These are phyloP conservation scores for Orobanche coerulescens DNA, from an alignment of 257 asterid species.

Conservation along the genomic window DNA sequence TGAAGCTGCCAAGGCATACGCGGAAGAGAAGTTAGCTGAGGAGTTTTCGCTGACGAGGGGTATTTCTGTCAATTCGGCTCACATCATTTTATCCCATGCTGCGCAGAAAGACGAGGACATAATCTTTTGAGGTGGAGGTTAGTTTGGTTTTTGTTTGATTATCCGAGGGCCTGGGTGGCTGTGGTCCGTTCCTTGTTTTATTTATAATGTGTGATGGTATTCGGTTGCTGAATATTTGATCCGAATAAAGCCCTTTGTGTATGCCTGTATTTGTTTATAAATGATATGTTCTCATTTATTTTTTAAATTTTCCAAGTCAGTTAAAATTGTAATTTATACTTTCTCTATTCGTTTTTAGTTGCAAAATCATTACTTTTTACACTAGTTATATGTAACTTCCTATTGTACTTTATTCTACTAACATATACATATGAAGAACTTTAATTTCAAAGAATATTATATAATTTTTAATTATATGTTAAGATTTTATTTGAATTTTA, in stretches of 20 bases:
- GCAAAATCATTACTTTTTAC: too few relatives aligned
- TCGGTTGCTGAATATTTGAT: slow-evolving; percentile 20
- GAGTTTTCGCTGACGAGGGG: slow-evolving; percentile 37
- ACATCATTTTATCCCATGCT: slow-evolving; percentile 26
- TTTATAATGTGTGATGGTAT: slow-evolving; percentile 18
- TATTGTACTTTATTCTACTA: too few relatives aligned
- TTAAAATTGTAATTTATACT: too few relatives aligned
- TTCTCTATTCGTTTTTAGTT: too few relatives aligned
- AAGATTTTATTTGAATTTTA: too few relatives aligned
- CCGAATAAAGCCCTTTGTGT: slow-evolving; percentile 26
- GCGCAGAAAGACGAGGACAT: slow-evolving; percentile 38
- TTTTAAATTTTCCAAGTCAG: too few relatives aligned
- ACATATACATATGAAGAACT: too few relatives aligned
- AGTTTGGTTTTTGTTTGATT: slow-evolving; percentile 23
- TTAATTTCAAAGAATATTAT: too few relatives aligned
- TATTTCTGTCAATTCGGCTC: slow-evolving; percentile 29
- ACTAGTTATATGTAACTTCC: too few relatives aligned
- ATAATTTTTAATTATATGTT: too few relatives aligned
- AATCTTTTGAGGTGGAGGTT: slow-evolving; percentile 34
- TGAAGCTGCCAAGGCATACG: slow-evolving; percentile 35
- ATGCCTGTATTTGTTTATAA: slow-evolving; percentile 25
- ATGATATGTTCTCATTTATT: too few relatives aligned
- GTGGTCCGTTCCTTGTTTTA: slow-evolving; percentile 11
- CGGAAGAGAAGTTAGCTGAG: slow-evolving; percentile 36
- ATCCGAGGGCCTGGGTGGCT: too few relatives aligned